Conservation (phyloP, 1,139 yeast genomes). For the Pichia sp. region DNA sequence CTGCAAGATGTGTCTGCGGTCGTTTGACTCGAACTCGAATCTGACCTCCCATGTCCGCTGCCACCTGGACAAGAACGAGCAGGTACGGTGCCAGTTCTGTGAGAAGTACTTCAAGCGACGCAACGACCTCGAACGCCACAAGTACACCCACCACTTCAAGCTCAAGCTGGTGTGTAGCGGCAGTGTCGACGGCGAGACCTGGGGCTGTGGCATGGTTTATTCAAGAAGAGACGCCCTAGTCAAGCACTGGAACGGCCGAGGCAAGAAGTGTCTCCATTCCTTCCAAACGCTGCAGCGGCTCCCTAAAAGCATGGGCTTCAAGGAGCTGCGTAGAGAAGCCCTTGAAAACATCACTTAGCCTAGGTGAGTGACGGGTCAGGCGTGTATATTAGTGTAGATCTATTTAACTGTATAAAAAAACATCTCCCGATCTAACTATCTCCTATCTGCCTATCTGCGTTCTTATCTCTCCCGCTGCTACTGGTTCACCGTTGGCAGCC, state of each 20-base stretch:
- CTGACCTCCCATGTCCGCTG: slow-evolving; percentile 6
- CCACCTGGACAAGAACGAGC: neutral
- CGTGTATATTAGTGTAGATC: too few relatives aligned
- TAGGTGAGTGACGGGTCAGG: too few relatives aligned
- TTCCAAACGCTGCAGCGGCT: neutral
- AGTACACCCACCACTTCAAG: slow-evolving; percentile 58
- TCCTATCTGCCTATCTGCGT: too few relatives aligned
- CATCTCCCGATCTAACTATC: too few relatives aligned
- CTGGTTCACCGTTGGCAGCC: too few relatives aligned
- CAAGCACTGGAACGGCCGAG: slow-evolving; percentile 89
- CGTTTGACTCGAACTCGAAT: neutral
- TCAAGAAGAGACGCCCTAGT: slow-evolving; percentile 94
- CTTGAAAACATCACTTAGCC: neutral
- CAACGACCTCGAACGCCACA: slow-evolving; percentile 82
- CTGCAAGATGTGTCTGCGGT: neutral
- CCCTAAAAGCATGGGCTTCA: neutral
- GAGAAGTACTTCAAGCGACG: slow-evolving; percentile 86
- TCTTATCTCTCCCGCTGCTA: too few relatives aligned
- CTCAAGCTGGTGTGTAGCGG: slow-evolving; percentile 6
- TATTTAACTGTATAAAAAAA: too few relatives aligned
- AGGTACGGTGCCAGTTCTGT: slow-evolving; percentile 37
- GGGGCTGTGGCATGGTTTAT: slow-evolving; percentile 92
- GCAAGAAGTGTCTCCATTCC: slow-evolving; percentile 73
- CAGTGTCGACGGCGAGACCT: slow-evolving; percentile 51
- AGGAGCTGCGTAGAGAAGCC: neutral